Evolutionary conservation across 1,139 yeast genomes (phyloP), one percentile per base, ranked within the genome.

Genomic region (Geotrichum europaeum): DNA sequence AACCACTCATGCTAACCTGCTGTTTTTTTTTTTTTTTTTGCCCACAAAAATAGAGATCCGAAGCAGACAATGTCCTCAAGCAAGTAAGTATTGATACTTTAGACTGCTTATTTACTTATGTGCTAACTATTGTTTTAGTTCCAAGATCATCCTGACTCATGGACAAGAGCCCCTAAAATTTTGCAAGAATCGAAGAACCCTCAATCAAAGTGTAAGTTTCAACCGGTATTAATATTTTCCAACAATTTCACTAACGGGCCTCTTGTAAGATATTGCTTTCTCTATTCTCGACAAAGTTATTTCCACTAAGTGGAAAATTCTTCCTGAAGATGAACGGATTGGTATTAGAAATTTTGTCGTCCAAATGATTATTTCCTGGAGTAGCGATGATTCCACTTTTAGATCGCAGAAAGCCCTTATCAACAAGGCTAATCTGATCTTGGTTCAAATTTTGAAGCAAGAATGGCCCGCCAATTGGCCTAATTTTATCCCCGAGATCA

Each of bases 381-480:
- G 97, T 75, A 95, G 90, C 65, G 89, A 87, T 72, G 96, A 91
- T 64, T 78, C 80, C n/a, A 79, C 85, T 28, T 91, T 92, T 72
- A 83, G 81, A 62, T 76, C 81, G 55, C 92, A 92, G 72, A 85
- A 86, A 71, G 86, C 97, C 24, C 81, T 94, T 70, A 89, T 94
- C 69, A 90, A 89, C 76, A 95, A 95, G 74, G 92, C 94, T 68
- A 97, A 94, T 76, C 81, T 94, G 72, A 94, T 98, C 7, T 79
- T 94, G 70, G 99, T 94, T 49, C 96, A 94, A 70, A 86, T 94
- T 58, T 83, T 94, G 70, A 94, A 94, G 72, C 98, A 95, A 75
- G 99, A 94, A 73, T 94, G 99, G 99, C 99, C 99, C 50, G 91
- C 86, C 68, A 89, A 91, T 72, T 94, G 99, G 99, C 98, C 98